These are phyloP conservation scores for Isoetes taiwanensis DNA, from an alignment of 75 land plant genomes.

Conservation along the genomic window DNA sequence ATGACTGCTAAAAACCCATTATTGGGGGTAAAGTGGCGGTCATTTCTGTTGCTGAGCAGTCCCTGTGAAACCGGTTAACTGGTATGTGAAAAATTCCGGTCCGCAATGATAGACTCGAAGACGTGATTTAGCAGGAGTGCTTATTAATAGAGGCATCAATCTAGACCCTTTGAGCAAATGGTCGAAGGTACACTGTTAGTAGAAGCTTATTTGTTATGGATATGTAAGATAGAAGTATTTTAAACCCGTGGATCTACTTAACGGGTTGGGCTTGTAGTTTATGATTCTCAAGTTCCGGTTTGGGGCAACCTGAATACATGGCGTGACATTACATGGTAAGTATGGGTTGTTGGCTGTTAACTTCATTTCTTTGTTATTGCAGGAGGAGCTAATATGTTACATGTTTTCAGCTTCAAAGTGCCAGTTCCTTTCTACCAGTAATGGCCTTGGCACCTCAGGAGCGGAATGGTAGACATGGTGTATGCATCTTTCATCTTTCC, in stretches of 20 bases:
- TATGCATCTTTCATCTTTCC: conserved; percentile 22
- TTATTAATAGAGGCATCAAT: conserved; percentile 79
- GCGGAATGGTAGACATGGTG: conserved; percentile 87
- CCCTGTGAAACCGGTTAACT: too few relatives aligned
- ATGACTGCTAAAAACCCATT: too few relatives aligned
- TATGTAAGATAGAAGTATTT: background rate
- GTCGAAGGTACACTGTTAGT: conserved; percentile 60
- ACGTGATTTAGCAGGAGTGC: conserved; percentile 68
- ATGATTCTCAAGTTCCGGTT: conserved; percentile 95
- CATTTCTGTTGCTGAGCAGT: too few relatives aligned
- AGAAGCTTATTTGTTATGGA: background rate
- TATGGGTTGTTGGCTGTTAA: background rate
- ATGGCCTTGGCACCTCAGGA: conserved; percentile 99
- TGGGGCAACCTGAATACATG: conserved; percentile 97
- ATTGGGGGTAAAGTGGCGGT: too few relatives aligned
- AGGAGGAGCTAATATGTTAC: background rate
- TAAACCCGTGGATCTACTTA: background rate
- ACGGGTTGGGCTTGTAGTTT: conserved; percentile 85
- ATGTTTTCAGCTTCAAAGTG: conserved; percentile 84
- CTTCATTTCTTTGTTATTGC: background rate
- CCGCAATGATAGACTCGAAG: conserved; percentile 85
- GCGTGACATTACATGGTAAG: conserved; percentile 94
- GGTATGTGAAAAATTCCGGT: too few relatives aligned
- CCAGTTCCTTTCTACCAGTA: conserved; percentile 91
- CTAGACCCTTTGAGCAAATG: conserved; percentile 84